Conservation (phyloP, 768 basidiomycete species). For the Lentinula sp. region DNA sequence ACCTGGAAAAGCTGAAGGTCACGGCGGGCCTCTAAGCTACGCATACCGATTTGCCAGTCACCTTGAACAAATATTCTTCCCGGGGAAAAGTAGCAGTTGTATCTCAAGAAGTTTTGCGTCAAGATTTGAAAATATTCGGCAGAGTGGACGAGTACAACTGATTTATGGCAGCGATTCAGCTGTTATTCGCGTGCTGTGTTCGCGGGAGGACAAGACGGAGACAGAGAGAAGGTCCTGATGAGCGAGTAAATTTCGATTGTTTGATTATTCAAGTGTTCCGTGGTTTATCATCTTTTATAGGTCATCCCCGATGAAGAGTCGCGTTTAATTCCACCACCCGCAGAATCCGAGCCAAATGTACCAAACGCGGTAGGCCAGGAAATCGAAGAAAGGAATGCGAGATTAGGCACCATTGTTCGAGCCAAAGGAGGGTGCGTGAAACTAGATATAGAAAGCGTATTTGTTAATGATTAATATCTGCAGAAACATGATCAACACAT, state of each 20-base stretch:
- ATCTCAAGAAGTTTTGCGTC: too few relatives aligned
- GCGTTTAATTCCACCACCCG: not conserved
- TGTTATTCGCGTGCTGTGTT: not conserved
- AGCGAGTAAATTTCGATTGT: not conserved
- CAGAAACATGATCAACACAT: constrained; percentile 1
- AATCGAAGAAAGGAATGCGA: not conserved
- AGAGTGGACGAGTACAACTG: too few relatives aligned
- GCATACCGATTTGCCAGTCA: too few relatives aligned
- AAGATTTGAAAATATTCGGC: too few relatives aligned
- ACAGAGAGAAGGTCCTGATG: not conserved
- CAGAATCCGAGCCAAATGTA: not conserved
- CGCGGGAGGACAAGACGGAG: not conserved
- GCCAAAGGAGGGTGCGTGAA: not conserved
- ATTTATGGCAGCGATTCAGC: not conserved
- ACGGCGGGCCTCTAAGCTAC: too few relatives aligned
- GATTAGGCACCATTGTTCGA: not conserved
- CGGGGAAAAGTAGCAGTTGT: too few relatives aligned
- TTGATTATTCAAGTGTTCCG: not conserved
- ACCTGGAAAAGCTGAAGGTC: not conserved
- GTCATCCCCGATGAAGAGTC: not conserved
- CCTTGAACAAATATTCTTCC: too few relatives aligned
- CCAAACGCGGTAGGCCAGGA: not conserved
- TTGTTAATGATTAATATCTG: too few relatives aligned
- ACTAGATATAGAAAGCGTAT: too few relatives aligned
- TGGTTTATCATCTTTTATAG: not conserved